A percentile compares a stretch with the other conserved stretches of the same genome.
Conservation (phyloP, 352 stramenopile species). For the Plasmopara viticola region DNA sequence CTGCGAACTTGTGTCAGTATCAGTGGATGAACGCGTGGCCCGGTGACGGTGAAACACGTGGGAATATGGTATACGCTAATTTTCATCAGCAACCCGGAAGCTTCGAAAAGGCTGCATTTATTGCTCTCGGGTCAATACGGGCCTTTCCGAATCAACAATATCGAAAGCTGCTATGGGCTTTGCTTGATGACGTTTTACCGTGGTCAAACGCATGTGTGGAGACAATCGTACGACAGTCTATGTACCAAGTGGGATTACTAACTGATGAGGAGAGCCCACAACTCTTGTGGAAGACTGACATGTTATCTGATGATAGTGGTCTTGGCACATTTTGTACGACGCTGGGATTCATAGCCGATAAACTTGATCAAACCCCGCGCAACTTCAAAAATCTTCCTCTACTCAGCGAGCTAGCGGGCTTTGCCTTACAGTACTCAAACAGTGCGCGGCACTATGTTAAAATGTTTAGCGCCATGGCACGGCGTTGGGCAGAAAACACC, state of each 20-base stretch:
- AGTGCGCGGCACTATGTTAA: conserved; percentile 12
- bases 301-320: conserved; percentile 10
- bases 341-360: conserved; percentile 12
- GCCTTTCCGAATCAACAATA: conserved; percentile 46
- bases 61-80: conserved; percentile 44
- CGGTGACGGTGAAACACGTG: conserved; percentile 20
- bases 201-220: conserved; percentile 34
- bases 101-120: conserved; percentile 25
- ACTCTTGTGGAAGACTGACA: conserved; percentile 37
- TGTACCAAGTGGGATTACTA: conserved; percentile 44
- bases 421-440: conserved; percentile 23
- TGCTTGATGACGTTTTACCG: conserved; percentile 36
- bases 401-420: conserved; percentile 30
- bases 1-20: conserved; percentile 9
- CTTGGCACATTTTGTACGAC: conserved; percentile 18
- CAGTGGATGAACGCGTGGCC: conserved; percentile 49
- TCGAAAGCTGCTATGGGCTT: conserved; percentile 34
- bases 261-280: conserved; percentile 20
- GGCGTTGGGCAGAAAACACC: conserved; percentile 25
- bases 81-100: conserved; percentile 12
- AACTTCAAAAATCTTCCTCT: conserved; percentile 27
- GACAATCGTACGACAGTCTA: conserved; percentile 33
- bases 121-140: conserved; percentile 33
- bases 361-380: conserved; percentile 25
- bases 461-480: conserved; percentile 21